phyloP scores from a whole-genome alignment of 441 rosid genomes.

The Omphalea diandra region DNA sequence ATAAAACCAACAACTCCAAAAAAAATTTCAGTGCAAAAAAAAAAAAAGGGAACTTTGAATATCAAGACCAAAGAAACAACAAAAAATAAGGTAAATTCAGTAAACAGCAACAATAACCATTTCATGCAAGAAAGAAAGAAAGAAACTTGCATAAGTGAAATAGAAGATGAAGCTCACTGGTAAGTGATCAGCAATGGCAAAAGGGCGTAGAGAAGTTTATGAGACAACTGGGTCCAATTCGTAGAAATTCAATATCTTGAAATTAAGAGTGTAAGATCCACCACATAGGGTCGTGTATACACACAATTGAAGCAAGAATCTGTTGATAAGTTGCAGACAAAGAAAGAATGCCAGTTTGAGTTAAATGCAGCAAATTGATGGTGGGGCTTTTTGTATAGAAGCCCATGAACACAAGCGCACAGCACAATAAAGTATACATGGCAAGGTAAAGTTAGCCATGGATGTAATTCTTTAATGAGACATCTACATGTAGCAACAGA shows the following conservation, averaged over 20 bases:
- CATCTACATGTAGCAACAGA: neutral
- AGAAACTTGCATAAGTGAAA: neutral
- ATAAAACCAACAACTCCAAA: neutral
- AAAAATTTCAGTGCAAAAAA: neutral
- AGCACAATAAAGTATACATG: slow-evolving; percentile 15
- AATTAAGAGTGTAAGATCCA: too few species aligned
- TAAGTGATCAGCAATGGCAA: neutral
- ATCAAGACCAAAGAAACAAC: neutral
- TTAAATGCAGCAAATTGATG: neutral
- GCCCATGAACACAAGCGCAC: neutral
- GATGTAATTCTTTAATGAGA: slow-evolving; percentile 17
- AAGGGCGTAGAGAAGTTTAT: slow-evolving; percentile 3
- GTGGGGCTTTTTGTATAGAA: slow-evolving; percentile 6
- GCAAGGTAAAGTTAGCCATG: slow-evolving; percentile 23
- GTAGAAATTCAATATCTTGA: neutral
- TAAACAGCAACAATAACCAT: neutral
- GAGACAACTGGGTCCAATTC: slow-evolving; percentile 5
- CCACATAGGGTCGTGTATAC: neutral
- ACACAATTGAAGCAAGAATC: neutral
- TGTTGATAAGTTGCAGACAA: neutral
- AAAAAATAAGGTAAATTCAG: neutral
- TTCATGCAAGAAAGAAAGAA: neutral
- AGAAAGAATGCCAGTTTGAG: neutral
- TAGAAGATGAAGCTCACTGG: slow-evolving; percentile 4
- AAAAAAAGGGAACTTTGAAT: neutral